Percentiles rank a stretch among this genome's conserved stretches.
Evolutionary conservation across 306 rosid genomes (phyloP).

Genomic region (Fagus crenata): DNA sequence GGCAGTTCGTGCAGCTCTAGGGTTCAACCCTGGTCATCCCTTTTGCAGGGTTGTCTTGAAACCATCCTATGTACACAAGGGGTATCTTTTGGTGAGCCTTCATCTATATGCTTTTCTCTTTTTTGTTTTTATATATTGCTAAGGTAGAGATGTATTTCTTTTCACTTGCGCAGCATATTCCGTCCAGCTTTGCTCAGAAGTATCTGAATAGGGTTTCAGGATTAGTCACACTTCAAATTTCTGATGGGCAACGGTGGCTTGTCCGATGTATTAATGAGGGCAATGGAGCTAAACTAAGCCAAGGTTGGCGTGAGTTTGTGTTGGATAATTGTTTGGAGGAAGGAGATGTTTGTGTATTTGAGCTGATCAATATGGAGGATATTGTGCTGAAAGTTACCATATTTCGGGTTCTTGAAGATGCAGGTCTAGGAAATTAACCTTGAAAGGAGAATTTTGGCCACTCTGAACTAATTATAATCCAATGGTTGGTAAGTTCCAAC

Average conservation of each 20-base stretch:
- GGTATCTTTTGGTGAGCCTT: constrained; percentile 15
- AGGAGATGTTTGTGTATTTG: constrained; percentile 15
- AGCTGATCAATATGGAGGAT: not conserved
- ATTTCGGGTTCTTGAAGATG: not conserved
- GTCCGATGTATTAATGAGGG: not conserved
- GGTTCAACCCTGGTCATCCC: constrained; percentile 17
- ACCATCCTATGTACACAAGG: not conserved
- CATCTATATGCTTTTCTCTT: not conserved
- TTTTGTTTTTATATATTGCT: not conserved
- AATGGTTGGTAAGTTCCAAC: not conserved
- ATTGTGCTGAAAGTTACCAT: constrained; percentile 7
- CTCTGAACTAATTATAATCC: not conserved
- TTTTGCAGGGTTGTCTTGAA: constrained; percentile 15
- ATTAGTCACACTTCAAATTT: not conserved
- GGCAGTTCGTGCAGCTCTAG: not conserved
- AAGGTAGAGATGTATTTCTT: not conserved
- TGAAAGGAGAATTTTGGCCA: not conserved
- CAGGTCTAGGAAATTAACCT: constrained; percentile 3
- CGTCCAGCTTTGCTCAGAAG: constrained; percentile 4
- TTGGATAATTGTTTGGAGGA: not conserved
- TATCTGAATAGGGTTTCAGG: not conserved
- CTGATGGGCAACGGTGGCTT: constrained; percentile 4
- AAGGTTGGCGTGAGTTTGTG: not conserved
- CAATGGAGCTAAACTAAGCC: not conserved
- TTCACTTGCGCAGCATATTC: constrained; percentile 11